A percentile compares a stretch with the other conserved stretches of the same genome.
Evolutionary conservation across 176 grass and related monocot genomes (phyloP).

Genomic region (Chrysopogon serrulatus): DNA sequence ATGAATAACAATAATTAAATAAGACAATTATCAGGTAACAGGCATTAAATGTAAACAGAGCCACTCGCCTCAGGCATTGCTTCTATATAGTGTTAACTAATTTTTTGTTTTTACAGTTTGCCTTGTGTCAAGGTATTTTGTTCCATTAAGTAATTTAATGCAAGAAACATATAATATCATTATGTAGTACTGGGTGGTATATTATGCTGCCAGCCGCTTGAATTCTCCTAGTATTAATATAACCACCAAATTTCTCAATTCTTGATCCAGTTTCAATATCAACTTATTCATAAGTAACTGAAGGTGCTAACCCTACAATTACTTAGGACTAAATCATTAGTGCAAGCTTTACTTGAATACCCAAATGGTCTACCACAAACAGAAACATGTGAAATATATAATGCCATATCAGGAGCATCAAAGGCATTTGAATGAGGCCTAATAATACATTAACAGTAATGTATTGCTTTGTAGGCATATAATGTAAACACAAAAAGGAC

Average conservation of each 20-base stretch:
- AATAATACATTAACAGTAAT: no score
- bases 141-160: neutral
- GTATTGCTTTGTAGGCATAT: no score
- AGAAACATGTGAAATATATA: no score
- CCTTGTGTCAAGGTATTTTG: neutral
- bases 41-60: no score
- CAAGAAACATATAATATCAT: neutral
- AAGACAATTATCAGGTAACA: neutral
- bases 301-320: neutral
- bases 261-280: neutral
- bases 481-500: no score
- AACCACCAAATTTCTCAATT: neutral
- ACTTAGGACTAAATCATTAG: neutral
- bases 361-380: neutral
- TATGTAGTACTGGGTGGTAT: neutral
- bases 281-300: neutral
- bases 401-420: no score
- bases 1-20: neutral
- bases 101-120: neutral
- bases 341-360: neutral
- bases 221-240: neutral
- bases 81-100: neutral
- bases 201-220: neutral
- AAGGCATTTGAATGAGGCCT: no score
- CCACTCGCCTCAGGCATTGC: neutral